These are phyloP conservation scores for Aspergillus transmontanensis DNA, from an alignment of 2,329 filamentous ascomycete genomes.

Conservation along the genomic window DNA sequence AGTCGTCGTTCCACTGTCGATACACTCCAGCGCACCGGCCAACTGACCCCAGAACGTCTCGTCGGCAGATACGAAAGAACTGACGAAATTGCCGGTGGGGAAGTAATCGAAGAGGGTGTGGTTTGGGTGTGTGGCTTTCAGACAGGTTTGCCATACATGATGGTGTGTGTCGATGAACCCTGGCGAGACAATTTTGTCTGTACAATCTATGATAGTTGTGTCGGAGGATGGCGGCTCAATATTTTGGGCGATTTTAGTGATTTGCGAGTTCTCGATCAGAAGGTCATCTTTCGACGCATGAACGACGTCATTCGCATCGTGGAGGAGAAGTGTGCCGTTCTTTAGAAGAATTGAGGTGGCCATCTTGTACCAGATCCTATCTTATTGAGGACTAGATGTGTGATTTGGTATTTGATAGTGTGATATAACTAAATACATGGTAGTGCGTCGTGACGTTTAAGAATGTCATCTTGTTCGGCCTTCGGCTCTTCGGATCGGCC, in stretches of 20 bases:
- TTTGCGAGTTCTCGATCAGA: constrained; percentile 25
- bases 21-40: constrained; percentile 22
- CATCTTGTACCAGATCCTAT: background rate
- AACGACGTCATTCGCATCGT: background rate
- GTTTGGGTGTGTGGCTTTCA: constrained; percentile 43
- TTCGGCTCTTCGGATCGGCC: background rate
- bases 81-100: constrained; percentile 11
- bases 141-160: constrained; percentile 51
- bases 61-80: constrained; percentile 25
- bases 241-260: constrained; percentile 20
- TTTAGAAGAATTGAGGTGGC: background rate
- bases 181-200: constrained; percentile 34
- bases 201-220: constrained; percentile 44
- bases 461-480: background rate
- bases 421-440: background rate
- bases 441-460: background rate
- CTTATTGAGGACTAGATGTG: too few relatives aligned
- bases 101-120: constrained; percentile 47
- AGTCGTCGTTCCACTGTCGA: constrained; percentile 29
- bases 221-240: constrained; percentile 12
- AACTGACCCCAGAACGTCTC: constrained; percentile 52
- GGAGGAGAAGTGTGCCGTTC: background rate
- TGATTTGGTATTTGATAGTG: background rate
- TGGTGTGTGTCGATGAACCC: constrained; percentile 42
- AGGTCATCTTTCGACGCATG: constrained; percentile 8